phyloP scores from a whole-genome alignment of 495 filamentous ascomycete species.

The Chaetomidium leptoderma region DNA sequence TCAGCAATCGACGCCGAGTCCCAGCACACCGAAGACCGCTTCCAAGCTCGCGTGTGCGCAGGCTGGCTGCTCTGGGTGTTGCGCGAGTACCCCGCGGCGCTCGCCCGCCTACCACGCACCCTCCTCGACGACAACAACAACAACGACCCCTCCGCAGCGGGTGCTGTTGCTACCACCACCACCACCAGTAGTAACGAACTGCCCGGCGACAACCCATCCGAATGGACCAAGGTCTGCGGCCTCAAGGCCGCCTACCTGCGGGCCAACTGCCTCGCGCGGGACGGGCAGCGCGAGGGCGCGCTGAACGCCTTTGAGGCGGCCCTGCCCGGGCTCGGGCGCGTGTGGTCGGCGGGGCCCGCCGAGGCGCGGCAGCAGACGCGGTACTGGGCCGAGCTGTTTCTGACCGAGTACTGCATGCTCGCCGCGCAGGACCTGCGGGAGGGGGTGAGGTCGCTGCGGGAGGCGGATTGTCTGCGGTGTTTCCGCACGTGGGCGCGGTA shows the following conservation, averaged over 20 bases:
- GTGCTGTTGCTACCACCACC: too few relatives aligned
- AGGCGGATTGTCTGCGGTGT: constrained; percentile 46
- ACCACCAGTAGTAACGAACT: constrained; percentile 33
- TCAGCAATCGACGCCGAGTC: constrained; percentile 62
- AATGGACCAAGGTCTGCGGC: constrained; percentile 76
- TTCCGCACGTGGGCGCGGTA: constrained; percentile 63
- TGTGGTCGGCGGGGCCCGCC: constrained; percentile 38
- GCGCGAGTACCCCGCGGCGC: constrained; percentile 59
- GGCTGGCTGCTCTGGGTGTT: constrained; percentile 79
- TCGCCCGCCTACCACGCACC: constrained; percentile 58
- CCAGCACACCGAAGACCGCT: constrained; percentile 59
- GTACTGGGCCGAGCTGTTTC: constrained; percentile 71
- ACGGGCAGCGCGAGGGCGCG: constrained; percentile 52
- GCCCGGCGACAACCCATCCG: constrained; percentile 47
- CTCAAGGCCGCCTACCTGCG: constrained; percentile 73
- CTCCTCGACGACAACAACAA: constrained; percentile 42
- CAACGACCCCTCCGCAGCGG: constrained; percentile 41
- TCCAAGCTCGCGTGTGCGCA: constrained; percentile 74
- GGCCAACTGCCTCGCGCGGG: constrained; percentile 61
- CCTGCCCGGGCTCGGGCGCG: constrained; percentile 52
- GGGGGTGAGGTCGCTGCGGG: constrained; percentile 41
- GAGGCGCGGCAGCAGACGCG: constrained; percentile 54
- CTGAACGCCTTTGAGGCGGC: constrained; percentile 60
- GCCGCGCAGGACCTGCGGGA: constrained; percentile 53
- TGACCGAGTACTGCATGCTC: constrained; percentile 66